A percentile compares a stretch with the other conserved stretches of the same genome.
Conservation (phyloP, 1,284 basidiomycete genomes). For the Malassezia brasiliensis region DNA sequence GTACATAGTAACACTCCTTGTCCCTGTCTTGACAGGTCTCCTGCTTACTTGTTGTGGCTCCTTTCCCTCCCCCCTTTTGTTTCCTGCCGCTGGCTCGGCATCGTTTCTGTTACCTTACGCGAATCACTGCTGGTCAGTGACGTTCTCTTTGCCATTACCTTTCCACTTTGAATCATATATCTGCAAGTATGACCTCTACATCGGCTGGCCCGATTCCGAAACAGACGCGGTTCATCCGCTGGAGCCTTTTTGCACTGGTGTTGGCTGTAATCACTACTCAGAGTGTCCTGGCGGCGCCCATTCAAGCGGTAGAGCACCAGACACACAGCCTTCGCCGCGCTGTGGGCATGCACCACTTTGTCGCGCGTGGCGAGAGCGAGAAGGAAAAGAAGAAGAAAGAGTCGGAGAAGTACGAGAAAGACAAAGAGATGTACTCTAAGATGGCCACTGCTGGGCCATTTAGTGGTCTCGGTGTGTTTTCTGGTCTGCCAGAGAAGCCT, state of each 20-base stretch:
- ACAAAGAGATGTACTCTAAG: not conserved
- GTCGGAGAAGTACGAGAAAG: not conserved
- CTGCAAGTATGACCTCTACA: not conserved
- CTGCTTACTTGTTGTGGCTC: not conserved
- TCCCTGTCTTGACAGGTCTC: no score
- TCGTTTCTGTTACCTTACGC: not conserved
- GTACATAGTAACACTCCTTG: no score
- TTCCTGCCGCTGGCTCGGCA: not conserved
- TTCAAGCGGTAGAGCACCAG: not conserved
- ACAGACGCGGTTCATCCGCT: conserved; percentile 4
- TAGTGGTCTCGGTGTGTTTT: not conserved
- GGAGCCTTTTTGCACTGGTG: conserved; percentile 6
- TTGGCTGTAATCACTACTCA: not conserved
- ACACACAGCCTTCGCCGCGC: not conserved
- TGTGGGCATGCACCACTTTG: not conserved
- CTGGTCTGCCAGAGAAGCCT: not conserved
- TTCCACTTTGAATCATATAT: not conserved
- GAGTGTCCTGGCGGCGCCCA: not conserved
- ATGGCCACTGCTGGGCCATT: not conserved
- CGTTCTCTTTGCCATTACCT: not conserved
- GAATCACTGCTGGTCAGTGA: not conserved
- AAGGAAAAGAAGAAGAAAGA: not conserved
- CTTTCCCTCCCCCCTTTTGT: not conserved
- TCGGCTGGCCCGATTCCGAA: conserved; percentile 10
- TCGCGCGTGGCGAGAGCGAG: not conserved